Base-by-base conservation (phyloP, 2,329 filamentous ascomycete species). In the Falciphora oryzae region DNA sequence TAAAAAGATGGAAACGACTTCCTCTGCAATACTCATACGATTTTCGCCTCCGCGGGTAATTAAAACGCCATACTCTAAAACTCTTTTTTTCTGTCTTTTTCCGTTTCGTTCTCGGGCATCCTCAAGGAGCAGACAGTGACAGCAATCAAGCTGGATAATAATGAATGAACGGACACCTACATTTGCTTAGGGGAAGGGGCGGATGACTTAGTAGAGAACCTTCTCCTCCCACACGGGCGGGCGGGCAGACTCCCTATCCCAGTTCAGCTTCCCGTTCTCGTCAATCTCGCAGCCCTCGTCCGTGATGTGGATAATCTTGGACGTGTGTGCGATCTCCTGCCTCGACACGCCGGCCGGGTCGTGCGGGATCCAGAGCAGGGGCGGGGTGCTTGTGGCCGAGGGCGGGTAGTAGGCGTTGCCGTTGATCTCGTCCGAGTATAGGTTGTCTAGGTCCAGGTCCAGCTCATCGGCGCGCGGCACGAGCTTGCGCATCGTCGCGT, bases 281-380 rank as follows among this genome's bases (percentile, higher is more conserved):
- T 90, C 82, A 62, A 94, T 76, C 62, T 78, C 83, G 59, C 89
- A 89, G 25, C 88, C 89, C 69, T 92, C 89, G 69, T 97, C 92
- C 0, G 90, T 93, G 68, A 96, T 94, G 1, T 88, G 85, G 35
- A 92, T 90, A 38, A 91, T 83, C 70, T 84, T 85, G 69, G 80
- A 80, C 0, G 90, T 90, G 70, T 95, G 90, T 16, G 81, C 81
- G 63, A 95, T 81, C 75, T 96, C 93, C 73, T 96, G 90, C 70
- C 82, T 82, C 64, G 88, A 92, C 57, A 97, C 85, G 13, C 92
- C 90, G 29, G 87, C 84, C 1, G 83, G 77, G 71, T 97, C 93
- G 65, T 85, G 81, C 0, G 93, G 92, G 64, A 97, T 90, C 93
- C 93, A 97, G n/a, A 97, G 80, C 35, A 92, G 78, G 2, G 91